Evolutionary conservation across 208 protist genomes (phyloP), one percentile per base, ranked within the genome.

Genomic region (Acanthamoeba rhysodes): DNA sequence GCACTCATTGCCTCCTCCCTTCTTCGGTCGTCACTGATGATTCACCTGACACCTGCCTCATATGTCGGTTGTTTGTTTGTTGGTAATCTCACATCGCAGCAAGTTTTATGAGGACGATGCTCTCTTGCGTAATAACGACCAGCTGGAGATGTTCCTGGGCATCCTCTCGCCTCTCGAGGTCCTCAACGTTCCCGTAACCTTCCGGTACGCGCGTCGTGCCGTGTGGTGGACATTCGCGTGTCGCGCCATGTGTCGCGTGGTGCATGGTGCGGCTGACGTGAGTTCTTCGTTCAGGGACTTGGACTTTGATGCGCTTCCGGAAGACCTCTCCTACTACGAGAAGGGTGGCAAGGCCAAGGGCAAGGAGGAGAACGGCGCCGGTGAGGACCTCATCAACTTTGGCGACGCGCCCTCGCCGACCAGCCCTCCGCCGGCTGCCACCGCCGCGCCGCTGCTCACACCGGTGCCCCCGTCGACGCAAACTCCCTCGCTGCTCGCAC

Each of bases 281-380:
- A 4, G 37, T 22, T 12, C 70, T 78, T 78, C 53, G 5, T 16
- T 27, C 70, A 92, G 64, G 45, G 64, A 92, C 9, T 27, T 92
- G 85, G 55, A 92, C 85, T 92, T 92, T 92, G 85, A 92, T 41
- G 18, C n/a, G 27, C 45, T 92, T 32, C 85, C 85, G 20, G 85
- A 68, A 0, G 34, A 92, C 9, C 29, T 92, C 27, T 20, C 59
- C 37, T 72, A 55, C 34, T 92, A 92, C 32, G 85, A 92, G 37
- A 45, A 72, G 55, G 37, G 45, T 24, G 37, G 45, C 48, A 72
- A 68, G 59, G 55, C 34, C 8, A 92, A 92, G 29, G 85, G 29
- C 12, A 55, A 68, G 24, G 14, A 92, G 29, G 85, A 55, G 9
- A 16, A 8, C 37, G 84, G 37, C 7, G 59, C 24, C 18, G 37